phyloP scores from a whole-genome alignment of 2,329 filamentous ascomycete species.

The Metarhizium brunneum region DNA sequence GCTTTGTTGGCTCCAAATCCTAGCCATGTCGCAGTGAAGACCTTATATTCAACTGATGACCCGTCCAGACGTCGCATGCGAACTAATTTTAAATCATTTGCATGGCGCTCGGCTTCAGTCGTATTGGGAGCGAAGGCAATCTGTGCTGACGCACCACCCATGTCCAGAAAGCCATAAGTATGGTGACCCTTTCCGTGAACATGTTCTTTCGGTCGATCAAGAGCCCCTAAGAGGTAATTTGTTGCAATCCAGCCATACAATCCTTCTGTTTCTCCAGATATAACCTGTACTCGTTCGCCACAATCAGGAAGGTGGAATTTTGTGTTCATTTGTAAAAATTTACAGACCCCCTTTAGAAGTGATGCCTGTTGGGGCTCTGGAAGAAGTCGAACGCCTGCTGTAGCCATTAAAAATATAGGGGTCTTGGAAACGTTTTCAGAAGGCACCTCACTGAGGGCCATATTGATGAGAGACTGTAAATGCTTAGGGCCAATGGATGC shows the following conservation, averaged over 20 bases:
- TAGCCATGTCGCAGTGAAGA: constrained; percentile 95
- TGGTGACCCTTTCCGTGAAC: constrained; percentile 79
- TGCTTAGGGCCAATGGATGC: constrained; percentile 73
- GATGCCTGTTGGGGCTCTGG: constrained; percentile 62
- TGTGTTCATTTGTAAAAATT: constrained; percentile 68
- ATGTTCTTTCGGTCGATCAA: constrained; percentile 67
- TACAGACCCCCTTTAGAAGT: constrained; percentile 70
- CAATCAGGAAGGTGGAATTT: constrained; percentile 86
- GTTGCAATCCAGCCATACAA: constrained; percentile 96
- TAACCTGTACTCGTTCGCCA: constrained; percentile 81
- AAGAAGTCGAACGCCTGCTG: constrained; percentile 86
- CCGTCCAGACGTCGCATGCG: constrained; percentile 80
- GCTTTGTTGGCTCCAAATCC: constrained; percentile 97
- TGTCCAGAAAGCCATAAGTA: constrained; percentile 95
- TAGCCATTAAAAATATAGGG: constrained; percentile 90
- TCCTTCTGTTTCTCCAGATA: constrained; percentile 89
- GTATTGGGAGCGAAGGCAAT: constrained; percentile 94
- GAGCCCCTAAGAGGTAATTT: constrained; percentile 89
- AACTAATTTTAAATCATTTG: constrained; percentile 78
- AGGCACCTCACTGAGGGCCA: constrained; percentile 73
- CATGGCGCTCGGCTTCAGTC: constrained; percentile 83
- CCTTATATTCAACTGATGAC: constrained; percentile 65
- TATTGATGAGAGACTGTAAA: constrained; percentile 67
- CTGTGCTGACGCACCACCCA: constrained; percentile 95
- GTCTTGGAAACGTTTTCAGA: constrained; percentile 69